A percentile compares a stretch with the other conserved stretches of the same genome.
Conservation (phyloP, 805 yeast genomes). For the Teunomyces panamensis region DNA sequence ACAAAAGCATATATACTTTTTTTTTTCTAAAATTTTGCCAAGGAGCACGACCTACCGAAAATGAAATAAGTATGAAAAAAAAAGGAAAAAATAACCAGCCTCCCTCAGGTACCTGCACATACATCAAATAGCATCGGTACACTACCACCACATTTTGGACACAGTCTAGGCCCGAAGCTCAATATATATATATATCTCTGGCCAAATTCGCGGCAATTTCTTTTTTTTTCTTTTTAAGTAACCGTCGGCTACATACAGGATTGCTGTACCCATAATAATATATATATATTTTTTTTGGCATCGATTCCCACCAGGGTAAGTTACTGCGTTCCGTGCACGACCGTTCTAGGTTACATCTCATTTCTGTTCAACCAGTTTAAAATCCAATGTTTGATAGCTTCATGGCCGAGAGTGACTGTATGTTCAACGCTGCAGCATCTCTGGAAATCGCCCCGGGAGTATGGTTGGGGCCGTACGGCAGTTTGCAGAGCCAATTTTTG, state of each 20-base stretch:
- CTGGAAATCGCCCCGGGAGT: constrained; percentile 24
- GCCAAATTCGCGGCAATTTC: background rate
- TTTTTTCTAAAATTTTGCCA: background rate
- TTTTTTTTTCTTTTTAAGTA: background rate
- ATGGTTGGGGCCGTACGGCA: constrained; percentile 24
- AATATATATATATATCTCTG: background rate
- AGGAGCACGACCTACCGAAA: background rate
- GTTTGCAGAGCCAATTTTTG: constrained; percentile 8
- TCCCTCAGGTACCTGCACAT: background rate
- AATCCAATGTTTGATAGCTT: constrained; percentile 63
- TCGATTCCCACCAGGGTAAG: background rate
- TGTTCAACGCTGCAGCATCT: constrained; percentile 4
- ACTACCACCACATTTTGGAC: background rate
- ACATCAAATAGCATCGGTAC: background rate
- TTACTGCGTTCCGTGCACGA: background rate
- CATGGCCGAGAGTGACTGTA: constrained; percentile 48
- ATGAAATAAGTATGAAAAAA: background rate
- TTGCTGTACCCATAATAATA: background rate
- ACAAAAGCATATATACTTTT: too few species aligned
- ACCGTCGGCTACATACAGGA: background rate
- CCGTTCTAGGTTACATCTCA: background rate
- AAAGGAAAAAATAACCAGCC: background rate
- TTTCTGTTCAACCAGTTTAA: constrained; percentile 42
- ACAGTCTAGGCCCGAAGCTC: background rate
- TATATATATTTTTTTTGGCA: background rate